These are phyloP conservation scores for Marasmius sp. DNA, from an alignment of 1,284 basidiomycete species.

Conservation along the genomic window DNA sequence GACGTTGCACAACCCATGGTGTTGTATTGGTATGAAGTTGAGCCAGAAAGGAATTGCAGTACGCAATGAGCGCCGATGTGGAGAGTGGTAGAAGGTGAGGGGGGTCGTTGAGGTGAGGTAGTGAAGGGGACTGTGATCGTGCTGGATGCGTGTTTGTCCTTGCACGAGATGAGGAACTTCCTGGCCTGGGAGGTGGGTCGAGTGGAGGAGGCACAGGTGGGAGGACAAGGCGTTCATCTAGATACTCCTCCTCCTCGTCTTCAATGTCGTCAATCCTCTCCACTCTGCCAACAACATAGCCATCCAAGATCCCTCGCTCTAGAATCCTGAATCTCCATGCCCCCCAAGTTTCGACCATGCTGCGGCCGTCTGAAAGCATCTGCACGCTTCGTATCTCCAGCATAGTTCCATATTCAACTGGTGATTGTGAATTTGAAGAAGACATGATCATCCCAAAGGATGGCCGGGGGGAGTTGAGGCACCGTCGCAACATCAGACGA, in stretches of 20 bases:
- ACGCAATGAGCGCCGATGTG: slow-evolving; percentile 72
- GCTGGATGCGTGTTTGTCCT: slow-evolving; percentile 4
- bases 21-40: slow-evolving; percentile 82
- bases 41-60: slow-evolving; percentile 79
- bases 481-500: slow-evolving; percentile 91
- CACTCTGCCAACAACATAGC: slow-evolving; percentile 85
- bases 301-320: slow-evolving; percentile 81
- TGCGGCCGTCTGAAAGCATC: slow-evolving; percentile 87
- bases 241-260: slow-evolving; percentile 2
- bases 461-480: slow-evolving; percentile 73
- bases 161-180: neutral
- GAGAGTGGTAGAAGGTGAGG: slow-evolving; percentile 34
- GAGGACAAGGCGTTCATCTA: neutral
- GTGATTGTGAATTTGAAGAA: slow-evolving; percentile 33
- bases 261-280: slow-evolving; percentile 56
- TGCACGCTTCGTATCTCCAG: slow-evolving; percentile 85
- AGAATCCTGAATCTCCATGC: slow-evolving; percentile 83
- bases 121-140: neutral
- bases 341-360: slow-evolving; percentile 87
- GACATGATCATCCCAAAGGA: slow-evolving; percentile 89
- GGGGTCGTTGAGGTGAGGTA: slow-evolving; percentile 7
- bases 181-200: neutral
- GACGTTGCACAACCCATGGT: slow-evolving; percentile 87
- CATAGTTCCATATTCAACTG: slow-evolving; percentile 88
- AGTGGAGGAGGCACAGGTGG: slow-evolving; percentile 9